Conservation (phyloP, 2,329 filamentous ascomycete species). For the Amauroascus niger region DNA sequence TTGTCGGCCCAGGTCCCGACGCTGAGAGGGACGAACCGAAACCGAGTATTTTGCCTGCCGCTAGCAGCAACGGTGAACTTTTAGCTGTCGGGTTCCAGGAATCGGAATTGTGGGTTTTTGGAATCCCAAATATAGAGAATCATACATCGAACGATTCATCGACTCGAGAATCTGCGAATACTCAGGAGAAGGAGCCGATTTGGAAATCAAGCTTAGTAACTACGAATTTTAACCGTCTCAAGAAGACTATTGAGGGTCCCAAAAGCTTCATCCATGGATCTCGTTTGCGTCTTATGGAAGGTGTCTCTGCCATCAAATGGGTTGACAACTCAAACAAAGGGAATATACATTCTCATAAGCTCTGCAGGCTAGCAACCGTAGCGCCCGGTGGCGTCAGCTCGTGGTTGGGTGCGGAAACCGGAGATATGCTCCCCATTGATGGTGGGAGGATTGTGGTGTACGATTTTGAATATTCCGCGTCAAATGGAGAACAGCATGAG, state of each 20-base stretch:
- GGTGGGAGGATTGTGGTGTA: constrained; percentile 63
- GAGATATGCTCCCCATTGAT: constrained; percentile 68
- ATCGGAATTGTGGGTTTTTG: constrained; percentile 68
- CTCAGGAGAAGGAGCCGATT: constrained; percentile 16
- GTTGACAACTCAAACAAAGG: constrained; percentile 46
- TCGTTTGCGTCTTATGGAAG: constrained; percentile 55
- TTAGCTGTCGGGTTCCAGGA: constrained; percentile 64
- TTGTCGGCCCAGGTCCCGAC: constrained; percentile 54
- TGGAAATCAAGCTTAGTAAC: constrained; percentile 20
- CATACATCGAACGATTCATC: not conserved
- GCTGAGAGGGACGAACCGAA: constrained; percentile 47
- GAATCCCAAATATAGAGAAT: constrained; percentile 54
- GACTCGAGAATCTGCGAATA: not conserved
- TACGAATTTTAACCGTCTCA: constrained; percentile 24
- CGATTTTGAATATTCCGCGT: constrained; percentile 59
- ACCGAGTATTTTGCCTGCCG: constrained; percentile 60
- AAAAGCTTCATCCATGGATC: constrained; percentile 62
- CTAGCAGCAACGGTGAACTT: constrained; percentile 60
- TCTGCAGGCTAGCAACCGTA: constrained; percentile 54
- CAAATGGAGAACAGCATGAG: constrained; percentile 48
- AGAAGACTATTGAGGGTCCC: constrained; percentile 36
- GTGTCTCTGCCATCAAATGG: constrained; percentile 60
- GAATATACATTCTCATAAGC: constrained; percentile 12
- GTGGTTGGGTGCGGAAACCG: constrained; percentile 49
- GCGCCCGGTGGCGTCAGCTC: constrained; percentile 58